A percentile compares a stretch with the other conserved stretches of the same genome.
Evolutionary conservation across 2,329 filamentous ascomycete species (phyloP).

Genomic region (Bisporella sp.): DNA sequence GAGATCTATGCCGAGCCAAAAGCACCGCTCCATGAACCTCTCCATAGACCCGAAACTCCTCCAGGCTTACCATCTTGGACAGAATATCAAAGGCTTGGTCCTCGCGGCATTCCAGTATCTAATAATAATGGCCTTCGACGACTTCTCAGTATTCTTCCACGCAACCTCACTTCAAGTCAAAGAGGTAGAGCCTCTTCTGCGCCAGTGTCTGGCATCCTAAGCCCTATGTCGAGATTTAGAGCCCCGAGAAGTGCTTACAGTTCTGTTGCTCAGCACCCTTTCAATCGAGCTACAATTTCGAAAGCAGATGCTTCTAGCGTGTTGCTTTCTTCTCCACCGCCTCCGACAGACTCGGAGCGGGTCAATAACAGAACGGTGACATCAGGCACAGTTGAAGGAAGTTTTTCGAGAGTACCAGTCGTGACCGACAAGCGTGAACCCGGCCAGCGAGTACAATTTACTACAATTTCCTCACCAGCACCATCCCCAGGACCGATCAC

Average conservation of each 20-base stretch:
- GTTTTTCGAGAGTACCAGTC: no score
- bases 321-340: not conserved
- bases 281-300: constrained; percentile 17
- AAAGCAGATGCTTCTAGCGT: not conserved
- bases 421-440: no score
- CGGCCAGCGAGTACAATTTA: no score
- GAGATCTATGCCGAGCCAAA: constrained; percentile 27
- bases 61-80: constrained; percentile 29
- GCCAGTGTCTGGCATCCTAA: not conserved
- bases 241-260: constrained; percentile 25
- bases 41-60: constrained; percentile 23
- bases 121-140: constrained; percentile 15
- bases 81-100: constrained; percentile 15
- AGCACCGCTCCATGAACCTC: constrained; percentile 21
- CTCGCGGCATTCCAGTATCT: not conserved
- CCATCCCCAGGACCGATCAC: no score
- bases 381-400: no score
- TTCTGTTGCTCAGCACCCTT: constrained; percentile 24
- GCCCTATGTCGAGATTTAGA: constrained; percentile 18
- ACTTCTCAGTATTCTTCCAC: constrained; percentile 14
- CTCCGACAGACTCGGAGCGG: no score
- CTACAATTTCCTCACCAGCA: no score
- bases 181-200: constrained; percentile 3
- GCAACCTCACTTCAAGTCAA: not conserved
- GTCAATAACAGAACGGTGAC: no score